Conservation (phyloP, 805 yeast species). For the Babjeviella inositovora region DNA sequence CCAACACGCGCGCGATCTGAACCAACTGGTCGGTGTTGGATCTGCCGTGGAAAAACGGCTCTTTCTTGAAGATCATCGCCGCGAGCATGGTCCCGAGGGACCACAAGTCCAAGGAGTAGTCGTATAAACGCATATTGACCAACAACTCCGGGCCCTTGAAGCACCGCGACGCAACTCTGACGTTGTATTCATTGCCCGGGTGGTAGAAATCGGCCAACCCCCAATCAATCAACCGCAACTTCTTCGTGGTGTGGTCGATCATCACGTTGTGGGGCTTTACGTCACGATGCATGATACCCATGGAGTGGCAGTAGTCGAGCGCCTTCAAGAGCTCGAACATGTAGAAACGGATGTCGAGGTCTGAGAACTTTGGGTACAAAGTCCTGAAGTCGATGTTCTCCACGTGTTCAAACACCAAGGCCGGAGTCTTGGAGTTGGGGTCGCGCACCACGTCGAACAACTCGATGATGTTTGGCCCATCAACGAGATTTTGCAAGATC, state of each 20-base stretch:
- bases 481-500: constrained; percentile 69
- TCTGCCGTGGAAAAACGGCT: constrained; percentile 86
- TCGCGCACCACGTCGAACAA: constrained; percentile 80
- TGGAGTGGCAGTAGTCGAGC: constrained; percentile 76
- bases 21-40: constrained; percentile 87
- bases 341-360: constrained; percentile 65
- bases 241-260: constrained; percentile 61
- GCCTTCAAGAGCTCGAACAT: constrained; percentile 74
- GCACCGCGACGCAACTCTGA: constrained; percentile 82
- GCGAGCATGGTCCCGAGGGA: constrained; percentile 87
- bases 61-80: constrained; percentile 74
- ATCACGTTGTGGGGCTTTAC: constrained; percentile 89
- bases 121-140: constrained; percentile 71
- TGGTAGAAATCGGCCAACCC: constrained; percentile 91
- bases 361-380: constrained; percentile 66
- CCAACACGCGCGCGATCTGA: constrained; percentile 76
- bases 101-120: constrained; percentile 84
- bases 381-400: constrained; percentile 78
- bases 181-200: constrained; percentile 79
- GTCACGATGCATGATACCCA: constrained; percentile 92
- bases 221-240: constrained; percentile 79
- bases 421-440: constrained; percentile 73
- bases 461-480: constrained; percentile 69
- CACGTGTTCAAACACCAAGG: constrained; percentile 72
- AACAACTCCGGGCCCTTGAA: constrained; percentile 87